Evolutionary conservation across 768 basidiomycete species (phyloP).

Genomic region (Trametes punicea): DNA sequence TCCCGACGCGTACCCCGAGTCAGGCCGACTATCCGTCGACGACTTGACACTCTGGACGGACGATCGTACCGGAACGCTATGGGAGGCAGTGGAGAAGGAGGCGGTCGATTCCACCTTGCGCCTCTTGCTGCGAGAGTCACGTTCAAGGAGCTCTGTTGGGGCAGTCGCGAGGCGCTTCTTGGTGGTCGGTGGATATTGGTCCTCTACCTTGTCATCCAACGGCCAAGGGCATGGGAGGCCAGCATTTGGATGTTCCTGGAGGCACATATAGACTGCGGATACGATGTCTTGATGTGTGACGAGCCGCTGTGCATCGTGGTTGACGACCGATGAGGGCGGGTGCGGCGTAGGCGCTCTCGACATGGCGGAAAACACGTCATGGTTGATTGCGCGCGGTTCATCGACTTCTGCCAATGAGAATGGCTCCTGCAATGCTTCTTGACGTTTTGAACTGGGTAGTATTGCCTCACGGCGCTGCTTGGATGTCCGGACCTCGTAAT

Average conservation of each 20-base stretch:
- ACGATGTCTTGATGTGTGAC: background rate
- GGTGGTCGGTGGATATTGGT: background rate
- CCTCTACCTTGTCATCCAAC: background rate
- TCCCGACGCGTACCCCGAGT: no score
- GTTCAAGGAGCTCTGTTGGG: background rate
- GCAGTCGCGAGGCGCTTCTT: background rate
- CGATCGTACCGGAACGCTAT: no score
- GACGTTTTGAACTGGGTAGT: background rate
- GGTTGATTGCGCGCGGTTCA: no score
- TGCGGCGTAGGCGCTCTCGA: no score
- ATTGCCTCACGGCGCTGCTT: background rate
- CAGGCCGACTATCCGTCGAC: no score
- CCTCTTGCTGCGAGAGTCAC: no score
- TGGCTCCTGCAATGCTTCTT: background rate
- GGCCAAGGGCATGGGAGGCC: background rate
- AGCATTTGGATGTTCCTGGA: background rate
- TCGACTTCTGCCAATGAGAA: background rate
- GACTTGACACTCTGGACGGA: no score
- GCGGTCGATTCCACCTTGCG: no score
- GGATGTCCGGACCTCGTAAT: background rate
- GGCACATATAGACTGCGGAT: background rate
- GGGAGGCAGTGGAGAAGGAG: no score
- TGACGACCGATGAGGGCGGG: no score
- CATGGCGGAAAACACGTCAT: no score
- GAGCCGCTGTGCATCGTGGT: background rate